phyloP scores from a whole-genome alignment of 2,329 filamentous ascomycete species.

The Fusarium bulbicola region DNA sequence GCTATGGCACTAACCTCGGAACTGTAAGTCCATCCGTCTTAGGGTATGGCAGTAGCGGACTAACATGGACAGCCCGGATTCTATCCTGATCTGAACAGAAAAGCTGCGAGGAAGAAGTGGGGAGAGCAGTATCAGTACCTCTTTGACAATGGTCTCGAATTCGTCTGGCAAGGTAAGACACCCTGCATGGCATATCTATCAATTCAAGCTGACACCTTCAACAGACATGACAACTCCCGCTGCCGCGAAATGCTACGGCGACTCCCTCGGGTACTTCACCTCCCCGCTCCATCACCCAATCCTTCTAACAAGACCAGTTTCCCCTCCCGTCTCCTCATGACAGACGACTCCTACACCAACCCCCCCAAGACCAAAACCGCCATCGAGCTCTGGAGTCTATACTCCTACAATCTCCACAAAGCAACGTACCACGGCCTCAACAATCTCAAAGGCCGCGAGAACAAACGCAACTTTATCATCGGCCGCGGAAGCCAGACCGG shows the following conservation, averaged over 20 bases:
- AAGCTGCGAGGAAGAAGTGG: not conserved
- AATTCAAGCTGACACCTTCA: not conserved
- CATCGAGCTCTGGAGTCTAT: not conserved
- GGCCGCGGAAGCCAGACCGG: not conserved
- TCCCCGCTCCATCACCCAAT: fast-evolving
- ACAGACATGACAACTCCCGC: not conserved
- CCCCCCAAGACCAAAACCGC: not conserved
- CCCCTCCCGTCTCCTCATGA: not conserved
- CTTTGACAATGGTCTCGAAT: constrained; percentile 1
- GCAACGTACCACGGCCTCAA: not conserved
- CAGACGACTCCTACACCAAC: not conserved
- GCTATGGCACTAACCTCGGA: not conserved
- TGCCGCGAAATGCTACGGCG: not conserved
- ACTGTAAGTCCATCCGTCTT: not conserved
- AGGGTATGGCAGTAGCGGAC: fast-evolving
- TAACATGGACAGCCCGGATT: not conserved
- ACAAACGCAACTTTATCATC: constrained; percentile 6
- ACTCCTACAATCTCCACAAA: constrained; percentile 4
- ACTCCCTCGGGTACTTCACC: not conserved
- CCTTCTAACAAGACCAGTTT: not conserved
- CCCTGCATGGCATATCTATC: fast-evolving
- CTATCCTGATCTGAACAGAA: not conserved
- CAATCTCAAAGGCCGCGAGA: not conserved
- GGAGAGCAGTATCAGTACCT: constrained; percentile 1
- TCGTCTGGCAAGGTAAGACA: not conserved